Percentiles rank a stretch among this genome's conserved stretches.
These are phyloP conservation scores for Penicillium macrosclerotiorum DNA, from an alignment of 495 filamentous ascomycete species.

Conservation along the genomic window DNA sequence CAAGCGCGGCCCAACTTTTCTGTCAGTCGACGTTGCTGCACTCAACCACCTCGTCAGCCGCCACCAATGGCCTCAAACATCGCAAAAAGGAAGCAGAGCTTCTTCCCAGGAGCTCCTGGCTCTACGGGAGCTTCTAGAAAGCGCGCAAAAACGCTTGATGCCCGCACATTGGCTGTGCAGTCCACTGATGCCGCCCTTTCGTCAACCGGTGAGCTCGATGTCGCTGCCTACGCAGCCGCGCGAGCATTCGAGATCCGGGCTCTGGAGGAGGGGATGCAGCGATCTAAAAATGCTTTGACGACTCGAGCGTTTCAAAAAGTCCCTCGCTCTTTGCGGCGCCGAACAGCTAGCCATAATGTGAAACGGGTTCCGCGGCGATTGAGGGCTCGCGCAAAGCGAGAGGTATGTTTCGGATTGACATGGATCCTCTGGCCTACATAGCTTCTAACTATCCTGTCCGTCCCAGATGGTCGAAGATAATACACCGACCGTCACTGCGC, in stretches of 20 bases:
- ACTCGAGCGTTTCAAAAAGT: slow-evolving; percentile 86
- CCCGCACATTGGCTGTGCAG: slow-evolving; percentile 72
- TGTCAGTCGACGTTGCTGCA: slow-evolving; percentile 7
- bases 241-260: slow-evolving; percentile 87
- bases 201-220: slow-evolving; percentile 73
- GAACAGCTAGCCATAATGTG: slow-evolving; percentile 93
- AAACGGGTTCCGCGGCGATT: slow-evolving; percentile 85
- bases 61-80: slow-evolving; percentile 37
- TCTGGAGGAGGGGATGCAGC: slow-evolving; percentile 73
- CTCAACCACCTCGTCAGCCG: slow-evolving; percentile 12
- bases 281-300: slow-evolving; percentile 63
- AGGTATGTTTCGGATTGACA: slow-evolving; percentile 45
- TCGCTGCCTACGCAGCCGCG: slow-evolving; percentile 75
- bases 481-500: slow-evolving; percentile 75
- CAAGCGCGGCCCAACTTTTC: slow-evolving; percentile 29
- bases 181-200: slow-evolving; percentile 66
- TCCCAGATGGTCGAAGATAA: slow-evolving; percentile 81
- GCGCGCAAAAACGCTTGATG: slow-evolving; percentile 65
- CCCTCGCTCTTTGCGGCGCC: slow-evolving; percentile 74
- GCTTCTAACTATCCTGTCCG: background rate
- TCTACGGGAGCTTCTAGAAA: slow-evolving; percentile 43
- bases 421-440: background rate
- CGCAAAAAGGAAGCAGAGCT: slow-evolving; percentile 33
- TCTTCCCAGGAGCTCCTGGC: slow-evolving; percentile 18
- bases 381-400: slow-evolving; percentile 64